Evolutionary conservation across 2,329 filamentous ascomycete genomes (phyloP).

Genomic region (Colletotrichum aenigma): DNA sequence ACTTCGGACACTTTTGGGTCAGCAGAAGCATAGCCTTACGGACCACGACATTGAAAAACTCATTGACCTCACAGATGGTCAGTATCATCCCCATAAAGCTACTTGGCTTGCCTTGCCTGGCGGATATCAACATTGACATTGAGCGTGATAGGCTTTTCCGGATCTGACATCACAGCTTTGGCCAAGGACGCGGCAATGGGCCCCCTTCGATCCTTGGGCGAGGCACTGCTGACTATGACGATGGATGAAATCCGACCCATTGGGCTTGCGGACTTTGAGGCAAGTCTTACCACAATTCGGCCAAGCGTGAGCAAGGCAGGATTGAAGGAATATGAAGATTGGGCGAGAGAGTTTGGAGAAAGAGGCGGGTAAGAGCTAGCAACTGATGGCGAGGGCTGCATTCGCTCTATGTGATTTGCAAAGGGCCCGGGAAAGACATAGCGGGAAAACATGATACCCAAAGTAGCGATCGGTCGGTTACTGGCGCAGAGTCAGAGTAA

Average conservation of each 20-base stretch:
- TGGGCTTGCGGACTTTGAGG: slow-evolving; percentile 78
- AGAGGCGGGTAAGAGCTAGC: slow-evolving; percentile 68
- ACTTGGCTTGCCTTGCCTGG: background rate
- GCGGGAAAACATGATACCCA: background rate
- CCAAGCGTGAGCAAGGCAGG: slow-evolving; percentile 89
- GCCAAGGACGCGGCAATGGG: slow-evolving; percentile 99
- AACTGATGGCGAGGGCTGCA: background rate
- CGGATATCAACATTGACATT: background rate
- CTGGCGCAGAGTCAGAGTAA: background rate
- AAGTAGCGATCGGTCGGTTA: background rate
- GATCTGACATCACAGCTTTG: slow-evolving; percentile 93
- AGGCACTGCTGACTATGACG: slow-evolving; percentile 86
- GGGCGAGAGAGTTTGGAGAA: slow-evolving; percentile 93
- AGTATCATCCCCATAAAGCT: slow-evolving; percentile 27
- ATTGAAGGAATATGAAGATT: slow-evolving; percentile 88
- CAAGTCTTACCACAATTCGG: slow-evolving; percentile 82
- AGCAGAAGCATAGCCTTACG: slow-evolving; percentile 83
- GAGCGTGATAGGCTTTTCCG: slow-evolving; percentile 78
- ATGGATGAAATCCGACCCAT: slow-evolving; percentile 96
- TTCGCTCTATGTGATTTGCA: background rate
- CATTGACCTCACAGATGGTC: slow-evolving; percentile 85
- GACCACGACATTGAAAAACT: slow-evolving; percentile 74
- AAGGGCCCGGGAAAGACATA: background rate
- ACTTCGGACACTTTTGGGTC: slow-evolving; percentile 77
- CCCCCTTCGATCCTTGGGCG: slow-evolving; percentile 85